Evolutionary conservation across 1,139 yeast genomes (phyloP), one percentile per base, ranked within the genome.

Genomic region (Kodamaea sp.): DNA sequence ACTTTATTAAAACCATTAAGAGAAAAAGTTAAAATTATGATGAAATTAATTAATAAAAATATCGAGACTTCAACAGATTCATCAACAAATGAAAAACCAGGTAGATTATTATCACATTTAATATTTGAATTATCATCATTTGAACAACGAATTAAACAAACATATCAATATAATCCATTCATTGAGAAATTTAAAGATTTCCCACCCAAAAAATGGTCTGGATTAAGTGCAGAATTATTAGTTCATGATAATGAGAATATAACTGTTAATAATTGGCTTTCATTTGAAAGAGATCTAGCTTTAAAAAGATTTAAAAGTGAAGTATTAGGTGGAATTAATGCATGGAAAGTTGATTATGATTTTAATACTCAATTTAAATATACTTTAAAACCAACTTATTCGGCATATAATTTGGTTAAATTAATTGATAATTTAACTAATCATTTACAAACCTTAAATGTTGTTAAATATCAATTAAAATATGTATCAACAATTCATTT

Each of bases 401-500:
- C 90, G 0, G 78, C 92, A 0, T 65, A 76, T 36, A 79, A 81
- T 40, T 54, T 86, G 43, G 73, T 73, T 31, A 81, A 78, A 46
- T 63, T 89, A 27, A 65, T 89, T 28, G 83, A 82, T 44, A 81
- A 81, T 37, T 70, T 87, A 31, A 85, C 87, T 6, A 70, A 68
- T 31, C 84, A 81, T 47, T 84, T 81, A 51, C 63, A 70, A 31
- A 69, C 81, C 9, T 60, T 81, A 40, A 69, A 73, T 20, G 67
- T 85, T 23, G 75, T 78, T 31, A 78, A 78, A 41, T 83, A 77
- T 52, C 87, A 88, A 52, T 65, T 86, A 39, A 75, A 78, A 50
- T 82, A 83, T 41, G 75, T 86, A 24, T 77, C 86, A 7, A 79
- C 78, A 23, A 79, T 88, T 28, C 95, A 88, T 55, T 60, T 88